Evolutionary conservation across 768 basidiomycete species (phyloP), one percentile per base, ranked within the genome.

Genomic region (Strobilomyces confusus): DNA sequence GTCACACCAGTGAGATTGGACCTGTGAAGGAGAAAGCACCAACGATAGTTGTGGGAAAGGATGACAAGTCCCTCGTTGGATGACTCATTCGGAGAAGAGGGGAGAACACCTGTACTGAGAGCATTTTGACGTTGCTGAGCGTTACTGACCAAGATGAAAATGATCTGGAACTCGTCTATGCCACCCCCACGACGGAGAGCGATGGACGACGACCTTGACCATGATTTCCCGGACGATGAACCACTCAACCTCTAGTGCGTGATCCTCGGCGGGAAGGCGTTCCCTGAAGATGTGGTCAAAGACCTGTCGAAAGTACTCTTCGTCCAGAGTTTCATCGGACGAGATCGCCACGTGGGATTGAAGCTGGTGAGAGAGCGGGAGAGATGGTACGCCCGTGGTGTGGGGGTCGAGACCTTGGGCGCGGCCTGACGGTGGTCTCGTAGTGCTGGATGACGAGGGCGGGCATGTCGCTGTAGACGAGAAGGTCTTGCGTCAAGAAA

Each of bases 211-310:
- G 22, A 90, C 76, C 60, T 89, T 87, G 62, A 92, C 80, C 29
- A 95, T 62, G 36, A 97, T 74, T 72, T 98, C 95, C 52, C 92
- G 83, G 38, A 90, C 72, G 53, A 98, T 87, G 55, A 80, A 77
- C n/a, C 91, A 80, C 72, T 97, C 90, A 1, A 83, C 69, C 36
- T 70, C 68, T n/a, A 92, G 81, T 11, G 79, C 79, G 65, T 85
- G 92, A 64, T 97, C 92, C 54, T 90, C 83, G 3, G 77, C 71
- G 0, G 92, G 89, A 14, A 98, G 79, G 69, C 84, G 85, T 2
- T 76, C 69, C 47, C 79, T 82, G 58, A 98, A 76, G 32, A 97
- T 71, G 40, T 83, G 80, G 64, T 95, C 92, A 29, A 95, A 68
- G 3, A 83, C 77, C 52, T 91, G 87, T 40, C 92, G 83, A 52